Base-by-base conservation (phyloP, 208 protist genomes). In the Naegleria fowleri region DNA sequence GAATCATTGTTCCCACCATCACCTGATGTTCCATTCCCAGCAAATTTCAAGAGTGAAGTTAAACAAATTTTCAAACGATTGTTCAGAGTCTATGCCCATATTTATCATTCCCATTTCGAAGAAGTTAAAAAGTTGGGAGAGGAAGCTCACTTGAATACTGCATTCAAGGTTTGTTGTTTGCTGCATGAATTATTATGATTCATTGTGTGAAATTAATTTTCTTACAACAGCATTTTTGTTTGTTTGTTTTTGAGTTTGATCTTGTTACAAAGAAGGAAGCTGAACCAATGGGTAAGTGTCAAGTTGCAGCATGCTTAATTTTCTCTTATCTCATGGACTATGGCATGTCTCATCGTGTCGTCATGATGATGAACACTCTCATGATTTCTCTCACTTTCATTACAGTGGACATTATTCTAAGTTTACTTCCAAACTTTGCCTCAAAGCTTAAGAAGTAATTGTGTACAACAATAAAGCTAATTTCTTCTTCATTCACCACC, bases 51-150 rank as follows among this genome's bases (percentile, higher is more conserved):
- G 22, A 29, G 39, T 0, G 85, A 58, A 38, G 97, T 99, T 16
- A 96, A 96, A 38, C 98, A 96, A 79, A 99, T 99, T 25, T 99
- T 99, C 93, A 97, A 98, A 85, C 92, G 99, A 41, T 95, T 99
- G 25, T 99, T 99, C 93, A 95, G 99, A 76, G 98, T 99, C 1
- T 99, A 99, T 92, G 98, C 97, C n/a, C 99, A 99, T 91, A 98
- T 99, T 86, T 99, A 99, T 93, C 97, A 99, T 94, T 96, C 95
- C 19, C 99, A 99, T 93, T 98, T 99, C 92, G 92, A 95, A 48
- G 96, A 98, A 90, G 98, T 99, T 58, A 93, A 96, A 0, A 94
- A 95, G 52, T 93, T 99, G 43, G 96, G 96, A 91, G 98, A 99
- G 92, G 98, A 99, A 93, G 97, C 98, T 16, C 98, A 99, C 92